Base-by-base conservation (phyloP, 768 basidiomycete species). In the Pleurotus tuber-regium region DNA sequence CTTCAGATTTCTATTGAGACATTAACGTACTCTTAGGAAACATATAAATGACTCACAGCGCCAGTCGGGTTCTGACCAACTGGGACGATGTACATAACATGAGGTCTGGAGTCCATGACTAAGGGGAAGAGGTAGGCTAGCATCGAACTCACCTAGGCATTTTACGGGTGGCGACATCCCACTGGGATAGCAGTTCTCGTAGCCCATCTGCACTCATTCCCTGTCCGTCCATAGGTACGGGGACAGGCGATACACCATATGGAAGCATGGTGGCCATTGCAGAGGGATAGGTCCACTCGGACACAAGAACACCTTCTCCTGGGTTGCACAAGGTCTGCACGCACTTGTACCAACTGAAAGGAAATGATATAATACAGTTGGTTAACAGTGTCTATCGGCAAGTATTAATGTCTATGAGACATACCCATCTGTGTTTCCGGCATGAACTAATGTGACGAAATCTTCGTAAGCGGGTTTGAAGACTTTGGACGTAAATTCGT, bases 1-100 rank as follows among this genome's bases (percentile, higher is more conserved):
- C 75, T 87, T 57, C 7, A n/a, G n/a, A n/a, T n/a, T 48, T 26
- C 24, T 50, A 31, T n/a, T 35, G 28, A 49, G 26, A 18, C 43
- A 26, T 12, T 30, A 31, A 28, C 7, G 42, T 35, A 12, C 14
- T 23, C 9, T 16, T 31, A 12, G 9, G 12, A 50, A 55, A 42
- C 19, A 33, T 33, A 2, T 33, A 9, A 12, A 43, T 19, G 28
- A 70, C 82, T 68, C 53, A 86, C 84, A 19, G 78, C 70, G 16
- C 91, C 91, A 4, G 83, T 86, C 4, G 90, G 92, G 64, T 93
- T 93, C 68, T 93, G 89, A 23, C 88, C 89, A 16, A 89, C 75
- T 0, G 89, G 87, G 11, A 90, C 73, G 3, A 83, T 86, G 63
- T 89, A 89, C 66, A 89, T 74, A 21, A 89, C 76, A 59, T 78